Base-by-base conservation (phyloP, 2,329 filamentous ascomycete genomes). In the Colletotrichum horii region DNA sequence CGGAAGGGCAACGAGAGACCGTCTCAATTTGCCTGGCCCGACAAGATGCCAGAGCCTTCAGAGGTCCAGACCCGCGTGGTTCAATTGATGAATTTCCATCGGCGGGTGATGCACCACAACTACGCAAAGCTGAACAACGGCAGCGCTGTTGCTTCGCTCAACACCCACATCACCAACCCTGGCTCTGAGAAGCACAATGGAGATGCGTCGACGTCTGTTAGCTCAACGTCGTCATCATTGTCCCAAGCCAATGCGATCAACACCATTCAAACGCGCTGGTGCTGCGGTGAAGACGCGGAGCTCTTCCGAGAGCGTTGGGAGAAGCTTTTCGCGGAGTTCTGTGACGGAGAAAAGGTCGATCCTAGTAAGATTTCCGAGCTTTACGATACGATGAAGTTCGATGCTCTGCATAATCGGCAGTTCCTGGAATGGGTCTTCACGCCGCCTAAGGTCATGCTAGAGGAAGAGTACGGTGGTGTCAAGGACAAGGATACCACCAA, bases 371-470 rank as follows among this genome's bases (percentile, higher is more conserved):
- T 99, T 77, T 98, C 96, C 7, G 97, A 99, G 86, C 90, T 99
- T 4, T 99, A 99, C 83, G 97, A 99, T 84, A 98, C 96, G 24
- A 98, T 99, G 97, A 99, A 99, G 84, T 99, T 98, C 78, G 97
- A 99, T 83, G 97, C 97, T 2, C 89, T 99, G 16, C 97, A 99
- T 85, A 99, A 99, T 82, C 93, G 97, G 4, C 95, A 96, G 77
- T 99, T 99, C 81, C 88, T 99, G 6, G 97, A 99, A 84, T 98
- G 97, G 95, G 94, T 98, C 0, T 99, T 99, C 80, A 98, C 96
- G 19, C 97, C 97, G 3, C 93, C 95, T 38, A 93, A 92, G 80
- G 90, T 89, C 74, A 95, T 98, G 85, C 87, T 96, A 14, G 94
- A 94, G 70, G 94, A 96, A 68, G 93, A 94, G 78, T 88, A 90